Conservation (phyloP, 805 yeast genomes). For the Lachancea lanzarotensis region DNA sequence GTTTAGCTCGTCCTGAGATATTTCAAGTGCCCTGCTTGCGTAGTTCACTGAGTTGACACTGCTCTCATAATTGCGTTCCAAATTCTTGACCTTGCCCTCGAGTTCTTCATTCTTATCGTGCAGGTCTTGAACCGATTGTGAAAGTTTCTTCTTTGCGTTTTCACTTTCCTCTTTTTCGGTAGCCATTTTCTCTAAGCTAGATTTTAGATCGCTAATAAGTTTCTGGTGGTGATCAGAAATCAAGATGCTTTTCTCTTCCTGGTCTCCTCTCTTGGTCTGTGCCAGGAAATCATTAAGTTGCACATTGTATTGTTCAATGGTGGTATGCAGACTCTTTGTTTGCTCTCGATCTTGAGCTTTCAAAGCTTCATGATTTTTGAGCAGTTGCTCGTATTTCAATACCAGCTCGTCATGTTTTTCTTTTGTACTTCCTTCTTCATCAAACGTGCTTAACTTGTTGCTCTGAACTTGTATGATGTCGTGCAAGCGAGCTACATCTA, state of each 20-base stretch:
- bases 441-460: conserved; percentile 39
- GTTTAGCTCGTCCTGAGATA: conserved; percentile 65
- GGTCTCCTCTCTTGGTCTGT: conserved; percentile 19
- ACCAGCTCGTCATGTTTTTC: conserved; percentile 45
- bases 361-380: conserved; percentile 39
- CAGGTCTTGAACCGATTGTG: neutral
- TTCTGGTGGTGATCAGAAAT: conserved; percentile 2
- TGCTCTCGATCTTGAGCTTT: conserved; percentile 35
- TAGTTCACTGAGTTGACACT: conserved; percentile 67
- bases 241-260: conserved; percentile 3
- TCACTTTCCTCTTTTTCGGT: conserved; percentile 40
- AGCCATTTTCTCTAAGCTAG: conserved; percentile 51
- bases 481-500: conserved; percentile 48
- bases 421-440: conserved; percentile 39
- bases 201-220: conserved; percentile 39
- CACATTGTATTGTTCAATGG: conserved; percentile 23
- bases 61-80: conserved; percentile 63
- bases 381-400: conserved; percentile 38
- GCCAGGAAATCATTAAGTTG: conserved; percentile 26
- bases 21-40: conserved; percentile 64
- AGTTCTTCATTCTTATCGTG: conserved; percentile 12
- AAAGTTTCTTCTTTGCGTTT: conserved; percentile 28
- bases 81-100: conserved; percentile 30
- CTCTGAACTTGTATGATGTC: conserved; percentile 49
- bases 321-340: conserved; percentile 29